Evolutionary conservation across 1,284 basidiomycete genomes (phyloP).

Genomic region (Inonotus obliquus): DNA sequence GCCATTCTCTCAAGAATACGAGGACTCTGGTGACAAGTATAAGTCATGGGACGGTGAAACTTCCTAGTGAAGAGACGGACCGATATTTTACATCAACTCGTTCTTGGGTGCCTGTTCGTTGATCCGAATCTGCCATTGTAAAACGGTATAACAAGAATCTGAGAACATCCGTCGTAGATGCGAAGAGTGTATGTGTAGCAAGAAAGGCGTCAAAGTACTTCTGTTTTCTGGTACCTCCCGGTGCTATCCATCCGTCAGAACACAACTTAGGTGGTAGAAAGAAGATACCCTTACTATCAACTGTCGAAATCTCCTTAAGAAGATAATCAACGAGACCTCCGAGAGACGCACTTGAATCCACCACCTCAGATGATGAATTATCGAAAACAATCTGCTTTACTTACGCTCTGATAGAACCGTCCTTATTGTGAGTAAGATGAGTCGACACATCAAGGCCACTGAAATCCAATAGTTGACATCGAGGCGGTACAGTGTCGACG

Average conservation of each 20-base stretch:
- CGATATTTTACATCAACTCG: slow-evolving; percentile 6
- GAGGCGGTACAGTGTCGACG: not conserved
- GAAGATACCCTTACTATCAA: slow-evolving; percentile 17
- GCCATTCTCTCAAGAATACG: too few relatives aligned
- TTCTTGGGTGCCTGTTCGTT: slow-evolving; percentile 1
- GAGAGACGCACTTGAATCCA: slow-evolving; percentile 35
- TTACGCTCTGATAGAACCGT: slow-evolving; percentile 6
- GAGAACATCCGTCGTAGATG: slow-evolving; percentile 16
- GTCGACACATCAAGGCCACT: not conserved
- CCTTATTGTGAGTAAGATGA: not conserved
- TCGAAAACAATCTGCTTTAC: slow-evolving; percentile 15
- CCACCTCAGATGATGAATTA: slow-evolving; percentile 26
- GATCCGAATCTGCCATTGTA: slow-evolving; percentile 7
- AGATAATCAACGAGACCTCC: slow-evolving; percentile 37
- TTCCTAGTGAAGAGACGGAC: slow-evolving; percentile 6
- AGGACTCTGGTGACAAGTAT: too few relatives aligned
- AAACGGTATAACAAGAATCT: slow-evolving; percentile 13
- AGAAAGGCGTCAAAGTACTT: slow-evolving; percentile 34
- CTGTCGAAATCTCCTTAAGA: slow-evolving; percentile 28
- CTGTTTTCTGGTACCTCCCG: slow-evolving; percentile 3
- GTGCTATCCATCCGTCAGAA: too few relatives aligned
- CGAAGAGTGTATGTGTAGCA: slow-evolving; percentile 13
- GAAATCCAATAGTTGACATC: slow-evolving; percentile 3
- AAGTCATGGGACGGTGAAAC: too few relatives aligned
- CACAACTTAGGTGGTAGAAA: too few relatives aligned